Conservation (phyloP, 2,329 filamentous ascomycete genomes). For the Cladosporium oxysporum region DNA sequence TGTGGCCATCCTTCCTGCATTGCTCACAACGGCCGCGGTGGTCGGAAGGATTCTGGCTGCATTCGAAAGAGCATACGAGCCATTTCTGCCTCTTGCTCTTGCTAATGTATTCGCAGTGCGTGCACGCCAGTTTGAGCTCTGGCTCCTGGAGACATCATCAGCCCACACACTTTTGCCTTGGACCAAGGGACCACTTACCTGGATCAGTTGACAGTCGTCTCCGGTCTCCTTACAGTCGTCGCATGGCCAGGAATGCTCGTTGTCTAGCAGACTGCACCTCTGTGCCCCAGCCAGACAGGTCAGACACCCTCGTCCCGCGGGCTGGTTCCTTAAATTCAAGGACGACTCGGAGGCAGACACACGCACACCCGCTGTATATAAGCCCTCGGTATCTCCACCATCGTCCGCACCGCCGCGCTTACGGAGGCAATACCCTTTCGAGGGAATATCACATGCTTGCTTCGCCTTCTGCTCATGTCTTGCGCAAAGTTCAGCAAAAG, state of each 20-base stretch:
- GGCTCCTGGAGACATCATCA: slow-evolving; percentile 24
- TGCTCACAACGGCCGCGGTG: slow-evolving; percentile 31
- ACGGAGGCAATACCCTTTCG: slow-evolving; percentile 21
- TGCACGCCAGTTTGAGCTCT: slow-evolving; percentile 38
- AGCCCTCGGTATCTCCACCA: background rate
- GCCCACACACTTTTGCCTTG: background rate
- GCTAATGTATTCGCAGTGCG: slow-evolving; percentile 30
- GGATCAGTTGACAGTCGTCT: slow-evolving; percentile 41
- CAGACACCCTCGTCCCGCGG: slow-evolving; percentile 35
- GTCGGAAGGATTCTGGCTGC: slow-evolving; percentile 13
- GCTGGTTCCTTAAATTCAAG: slow-evolving; percentile 28
- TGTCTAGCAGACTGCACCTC: slow-evolving; percentile 39
- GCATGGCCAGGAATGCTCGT: slow-evolving; percentile 42
- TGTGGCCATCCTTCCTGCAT: slow-evolving; percentile 34
- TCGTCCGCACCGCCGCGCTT: background rate
- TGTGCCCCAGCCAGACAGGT: slow-evolving; percentile 33
- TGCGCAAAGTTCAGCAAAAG: slow-evolving; percentile 7
- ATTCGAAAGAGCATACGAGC: slow-evolving; percentile 38
- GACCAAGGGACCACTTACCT: slow-evolving; percentile 10
- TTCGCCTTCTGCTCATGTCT: background rate
- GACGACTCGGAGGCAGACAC: slow-evolving; percentile 1
- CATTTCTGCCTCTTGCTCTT: slow-evolving; percentile 27
- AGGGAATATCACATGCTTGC: slow-evolving; percentile 14
- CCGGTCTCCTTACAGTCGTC: slow-evolving; percentile 35
- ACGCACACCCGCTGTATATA: background rate